phyloP scores from a whole-genome alignment of 2,329 filamentous ascomycete genomes.

The Beauveria australis region DNA sequence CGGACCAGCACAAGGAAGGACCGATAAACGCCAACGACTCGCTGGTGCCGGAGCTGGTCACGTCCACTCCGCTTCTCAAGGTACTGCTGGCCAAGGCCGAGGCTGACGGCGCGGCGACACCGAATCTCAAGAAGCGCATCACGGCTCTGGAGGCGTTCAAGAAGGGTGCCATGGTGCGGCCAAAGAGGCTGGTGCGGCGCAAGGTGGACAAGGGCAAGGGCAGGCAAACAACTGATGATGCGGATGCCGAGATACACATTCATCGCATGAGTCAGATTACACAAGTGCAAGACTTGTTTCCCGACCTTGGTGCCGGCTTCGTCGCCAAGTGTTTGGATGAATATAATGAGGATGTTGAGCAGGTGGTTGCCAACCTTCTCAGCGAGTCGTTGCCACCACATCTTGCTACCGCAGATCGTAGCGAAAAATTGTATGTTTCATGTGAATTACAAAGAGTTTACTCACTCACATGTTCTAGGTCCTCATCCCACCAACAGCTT shows the following conservation, averaged over 20 bases:
- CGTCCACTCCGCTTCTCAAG: constrained; percentile 66
- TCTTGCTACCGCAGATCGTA: constrained; percentile 55
- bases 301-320: constrained; percentile 76
- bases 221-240: constrained; percentile 29
- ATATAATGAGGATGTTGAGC: constrained; percentile 69
- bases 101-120: constrained; percentile 38
- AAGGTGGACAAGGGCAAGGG: constrained; percentile 62
- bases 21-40: constrained; percentile 55
- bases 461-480: constrained; percentile 16
- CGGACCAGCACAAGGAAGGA: constrained; percentile 53
- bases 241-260: constrained; percentile 52
- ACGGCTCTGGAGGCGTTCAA: constrained; percentile 51
- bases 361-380: constrained; percentile 72
- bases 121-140: constrained; percentile 52
- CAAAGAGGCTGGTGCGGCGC: constrained; percentile 41
- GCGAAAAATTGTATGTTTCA: constrained; percentile 51
- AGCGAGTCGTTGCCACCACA: constrained; percentile 66
- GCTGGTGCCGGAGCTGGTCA: constrained; percentile 74
- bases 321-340: constrained; percentile 70
- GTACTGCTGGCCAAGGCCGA: constrained; percentile 50
- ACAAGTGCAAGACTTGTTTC: constrained; percentile 90
- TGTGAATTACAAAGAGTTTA: background rate
- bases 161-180: constrained; percentile 44
- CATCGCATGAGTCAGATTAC: constrained; percentile 79
- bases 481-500: constrained; percentile 17